phyloP scores from a whole-genome alignment of 345 rosid genomes.

The Eucalyptus globulus region DNA sequence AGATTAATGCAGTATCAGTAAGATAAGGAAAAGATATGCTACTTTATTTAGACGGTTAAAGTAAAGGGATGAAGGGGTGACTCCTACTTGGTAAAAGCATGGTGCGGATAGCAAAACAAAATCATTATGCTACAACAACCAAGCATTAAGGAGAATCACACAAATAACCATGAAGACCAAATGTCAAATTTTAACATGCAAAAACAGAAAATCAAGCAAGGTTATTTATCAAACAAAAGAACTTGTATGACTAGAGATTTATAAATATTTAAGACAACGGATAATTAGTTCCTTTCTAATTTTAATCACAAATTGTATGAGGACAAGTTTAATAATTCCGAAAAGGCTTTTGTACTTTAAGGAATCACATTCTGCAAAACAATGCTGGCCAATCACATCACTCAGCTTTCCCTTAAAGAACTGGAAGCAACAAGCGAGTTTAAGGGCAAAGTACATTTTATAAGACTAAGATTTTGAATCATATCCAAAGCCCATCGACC shows the following conservation, averaged over 20 bases:
- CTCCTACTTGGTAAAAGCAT: neutral
- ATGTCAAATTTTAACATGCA: neutral
- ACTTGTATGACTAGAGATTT: neutral
- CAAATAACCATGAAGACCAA: neutral
- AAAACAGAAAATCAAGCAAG: neutral
- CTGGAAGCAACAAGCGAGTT: neutral
- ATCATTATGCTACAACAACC: neutral
- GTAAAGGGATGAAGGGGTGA: neutral
- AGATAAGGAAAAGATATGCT: neutral
- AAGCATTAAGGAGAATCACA: neutral
- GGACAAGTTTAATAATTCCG: neutral
- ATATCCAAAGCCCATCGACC: neutral
- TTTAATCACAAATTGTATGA: neutral
- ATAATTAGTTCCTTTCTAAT: neutral
- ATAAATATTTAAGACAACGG: neutral
- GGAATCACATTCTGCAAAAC: neutral
- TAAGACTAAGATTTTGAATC: neutral
- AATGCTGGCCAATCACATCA: neutral
- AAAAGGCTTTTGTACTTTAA: neutral
- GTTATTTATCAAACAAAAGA: neutral
- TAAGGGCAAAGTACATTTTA: neutral
- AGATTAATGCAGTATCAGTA: neutral
- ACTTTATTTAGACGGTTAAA: neutral
- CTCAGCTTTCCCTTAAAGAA: neutral
- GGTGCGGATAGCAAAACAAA: neutral